Conservation (phyloP, 2,329 filamentous ascomycete species). For the Hymenotorrendiella dingleyae region DNA sequence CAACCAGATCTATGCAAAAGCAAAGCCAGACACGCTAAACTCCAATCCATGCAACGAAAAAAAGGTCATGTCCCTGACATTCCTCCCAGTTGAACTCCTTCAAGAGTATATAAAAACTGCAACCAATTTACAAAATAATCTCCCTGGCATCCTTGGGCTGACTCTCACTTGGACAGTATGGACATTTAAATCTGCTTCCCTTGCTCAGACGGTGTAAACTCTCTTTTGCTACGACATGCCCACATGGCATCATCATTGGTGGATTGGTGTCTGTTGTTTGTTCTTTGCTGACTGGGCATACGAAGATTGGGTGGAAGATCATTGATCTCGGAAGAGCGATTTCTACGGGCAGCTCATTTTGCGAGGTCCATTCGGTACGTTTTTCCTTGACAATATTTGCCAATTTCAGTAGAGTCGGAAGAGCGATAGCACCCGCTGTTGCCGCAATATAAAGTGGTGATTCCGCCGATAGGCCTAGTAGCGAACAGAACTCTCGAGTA, state of each 20-base stretch:
- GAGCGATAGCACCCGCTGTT: slow-evolving; percentile 85
- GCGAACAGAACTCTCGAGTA: slow-evolving; percentile 87
- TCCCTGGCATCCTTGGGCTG: slow-evolving; percentile 61
- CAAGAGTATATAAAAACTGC: not conserved
- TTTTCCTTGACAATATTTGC: slow-evolving; percentile 82
- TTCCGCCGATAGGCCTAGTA: slow-evolving; percentile 83
- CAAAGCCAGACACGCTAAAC: not conserved
- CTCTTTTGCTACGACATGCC: slow-evolving; percentile 86
- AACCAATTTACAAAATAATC: slow-evolving; percentile 24
- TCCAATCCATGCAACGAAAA: not conserved
- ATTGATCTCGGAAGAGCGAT: slow-evolving; percentile 53
- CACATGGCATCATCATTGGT: slow-evolving; percentile 94
- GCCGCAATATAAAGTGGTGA: slow-evolving; percentile 89
- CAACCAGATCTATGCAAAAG: too few species aligned
- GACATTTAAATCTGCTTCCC: slow-evolving; percentile 82
- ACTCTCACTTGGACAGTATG: slow-evolving; percentile 87
- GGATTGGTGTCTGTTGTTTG: slow-evolving; percentile 91
- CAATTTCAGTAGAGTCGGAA: slow-evolving; percentile 84
- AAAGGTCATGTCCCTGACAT: not conserved
- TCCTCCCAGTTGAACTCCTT: not conserved
- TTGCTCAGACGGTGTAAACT: slow-evolving; percentile 76
- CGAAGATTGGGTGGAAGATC: slow-evolving; percentile 92
- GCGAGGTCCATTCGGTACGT: slow-evolving; percentile 89
- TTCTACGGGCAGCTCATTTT: slow-evolving; percentile 81
- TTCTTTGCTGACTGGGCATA: slow-evolving; percentile 94